Conservation (phyloP, 116 monocot species). For the Papilionanthe hybrid region DNA sequence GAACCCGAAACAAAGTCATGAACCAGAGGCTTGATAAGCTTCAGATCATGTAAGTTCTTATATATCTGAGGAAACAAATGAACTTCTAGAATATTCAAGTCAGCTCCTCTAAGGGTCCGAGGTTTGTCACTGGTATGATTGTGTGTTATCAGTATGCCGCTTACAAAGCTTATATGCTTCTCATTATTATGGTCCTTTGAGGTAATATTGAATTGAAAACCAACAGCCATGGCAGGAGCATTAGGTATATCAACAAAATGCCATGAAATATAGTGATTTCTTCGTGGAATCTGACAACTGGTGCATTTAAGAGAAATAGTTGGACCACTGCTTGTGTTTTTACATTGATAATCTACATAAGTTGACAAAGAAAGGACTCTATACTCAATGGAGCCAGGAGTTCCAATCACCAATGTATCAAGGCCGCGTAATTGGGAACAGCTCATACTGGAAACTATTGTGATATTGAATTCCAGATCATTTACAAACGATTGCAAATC, state of each 20-base stretch:
- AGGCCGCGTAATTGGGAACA: constrained; percentile 77
- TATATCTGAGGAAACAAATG: constrained; percentile 81
- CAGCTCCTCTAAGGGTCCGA: constrained; percentile 67
- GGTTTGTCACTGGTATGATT: constrained; percentile 30
- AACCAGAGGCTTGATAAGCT: constrained; percentile 77
- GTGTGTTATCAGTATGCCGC: constrained; percentile 54
- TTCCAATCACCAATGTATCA: constrained; percentile 56
- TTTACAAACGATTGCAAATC: constrained; percentile 77
- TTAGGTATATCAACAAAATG: constrained; percentile 89
- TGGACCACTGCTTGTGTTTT: constrained; percentile 79
- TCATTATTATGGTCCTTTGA: constrained; percentile 52
- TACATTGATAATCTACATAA: constrained; percentile 49
- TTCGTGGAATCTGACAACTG: constrained; percentile 59
- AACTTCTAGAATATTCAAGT: constrained; percentile 70
- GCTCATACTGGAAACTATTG: constrained; percentile 87
- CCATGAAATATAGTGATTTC: constrained; percentile 84
- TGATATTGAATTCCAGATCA: constrained; percentile 93
- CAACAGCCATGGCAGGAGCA: constrained; percentile 80
- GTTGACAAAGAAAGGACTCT: constrained; percentile 52
- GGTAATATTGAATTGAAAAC: constrained; percentile 79
- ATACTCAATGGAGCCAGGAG: constrained; percentile 67
- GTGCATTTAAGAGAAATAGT: constrained; percentile 71
- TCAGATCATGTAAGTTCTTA: constrained; percentile 49
- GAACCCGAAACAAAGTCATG: constrained; percentile 83
- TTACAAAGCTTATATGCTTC: constrained; percentile 64